phyloP scores from a whole-genome alignment of 1,139 yeast genomes.

The Trichomonascaceae sp. region DNA sequence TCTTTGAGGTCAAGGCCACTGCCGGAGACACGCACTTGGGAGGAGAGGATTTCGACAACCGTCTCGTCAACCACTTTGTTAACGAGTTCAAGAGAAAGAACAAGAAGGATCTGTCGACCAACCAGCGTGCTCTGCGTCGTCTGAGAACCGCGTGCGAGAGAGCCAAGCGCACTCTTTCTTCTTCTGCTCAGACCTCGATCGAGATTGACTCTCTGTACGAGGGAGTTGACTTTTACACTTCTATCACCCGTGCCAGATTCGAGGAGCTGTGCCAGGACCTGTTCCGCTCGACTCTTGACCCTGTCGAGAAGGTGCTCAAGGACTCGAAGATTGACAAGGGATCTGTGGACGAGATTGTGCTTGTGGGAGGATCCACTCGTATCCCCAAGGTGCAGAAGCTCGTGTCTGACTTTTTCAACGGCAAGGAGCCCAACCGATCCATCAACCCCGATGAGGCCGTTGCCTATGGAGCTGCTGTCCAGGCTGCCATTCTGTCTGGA shows the following conservation, averaged over 20 bases:
- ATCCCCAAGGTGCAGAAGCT: slow-evolving; percentile 98
- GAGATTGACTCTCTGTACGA: slow-evolving; percentile 95
- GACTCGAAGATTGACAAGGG: slow-evolving; percentile 89
- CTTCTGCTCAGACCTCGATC: slow-evolving; percentile 91
- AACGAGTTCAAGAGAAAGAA: slow-evolving; percentile 95
- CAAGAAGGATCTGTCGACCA: slow-evolving; percentile 79
- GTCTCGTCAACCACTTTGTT: slow-evolving; percentile 88
- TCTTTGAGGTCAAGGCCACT: slow-evolving; percentile 97
- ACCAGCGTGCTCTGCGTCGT: slow-evolving; percentile 96
- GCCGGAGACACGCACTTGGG: slow-evolving; percentile 99
- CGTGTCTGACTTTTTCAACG: slow-evolving; percentile 95
- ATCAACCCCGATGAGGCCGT: slow-evolving; percentile 99
- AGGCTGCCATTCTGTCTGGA: slow-evolving; percentile 88
- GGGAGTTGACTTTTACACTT: slow-evolving; percentile 94
- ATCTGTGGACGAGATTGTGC: slow-evolving; percentile 86
- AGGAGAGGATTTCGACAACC: slow-evolving; percentile 99
- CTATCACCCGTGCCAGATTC: slow-evolving; percentile 98
- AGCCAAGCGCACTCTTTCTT: slow-evolving; percentile 97
- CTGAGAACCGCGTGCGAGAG: slow-evolving; percentile 98
- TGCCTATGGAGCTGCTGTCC: slow-evolving; percentile 94
- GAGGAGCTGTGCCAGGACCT: slow-evolving; percentile 94
- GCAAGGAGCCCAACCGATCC: slow-evolving; percentile 91
- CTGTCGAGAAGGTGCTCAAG: slow-evolving; percentile 95
- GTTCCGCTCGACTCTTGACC: slow-evolving; percentile 92
- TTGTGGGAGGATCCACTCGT: slow-evolving; percentile 99